These are phyloP conservation scores for Candida gigantensis DNA, from an alignment of 1,139 yeast genomes.

Conservation along the genomic window DNA sequence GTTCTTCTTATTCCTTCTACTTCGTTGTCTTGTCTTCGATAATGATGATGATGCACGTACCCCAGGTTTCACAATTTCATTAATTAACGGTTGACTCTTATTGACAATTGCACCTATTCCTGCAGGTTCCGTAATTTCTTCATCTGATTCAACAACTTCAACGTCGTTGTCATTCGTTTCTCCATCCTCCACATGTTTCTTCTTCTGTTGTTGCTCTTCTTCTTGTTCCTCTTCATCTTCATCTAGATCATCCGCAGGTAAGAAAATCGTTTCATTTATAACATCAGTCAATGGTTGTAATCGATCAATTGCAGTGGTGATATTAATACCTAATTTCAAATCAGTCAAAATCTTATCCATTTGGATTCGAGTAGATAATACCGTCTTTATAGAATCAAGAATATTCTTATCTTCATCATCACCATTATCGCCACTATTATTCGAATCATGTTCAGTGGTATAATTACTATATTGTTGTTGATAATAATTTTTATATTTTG, in stretches of 20 bases:
- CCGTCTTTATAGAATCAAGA: conserved; percentile 38
- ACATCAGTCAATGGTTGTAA: conserved; percentile 57
- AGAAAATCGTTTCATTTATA: conserved; percentile 48
- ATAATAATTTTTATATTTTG: conserved; percentile 24
- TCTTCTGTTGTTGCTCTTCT: conserved; percentile 13
- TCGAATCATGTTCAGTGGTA: conserved; percentile 12
- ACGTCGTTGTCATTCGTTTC: too few species aligned
- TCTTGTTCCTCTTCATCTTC: conserved; percentile 26
- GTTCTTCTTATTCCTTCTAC: conserved; percentile 6
- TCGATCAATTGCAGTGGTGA: conserved; percentile 55
- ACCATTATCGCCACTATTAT: conserved; percentile 24
- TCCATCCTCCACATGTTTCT: too few species aligned
- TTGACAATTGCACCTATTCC: conserved; percentile 55
- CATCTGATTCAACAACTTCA: too few species aligned
- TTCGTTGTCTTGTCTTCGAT: conserved; percentile 12
- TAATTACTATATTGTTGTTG: conserved; percentile 8
- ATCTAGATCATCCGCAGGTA: conserved; percentile 48
- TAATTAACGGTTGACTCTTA: conserved; percentile 49
- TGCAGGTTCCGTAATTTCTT: conserved; percentile 49
- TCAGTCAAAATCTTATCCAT: conserved; percentile 53
- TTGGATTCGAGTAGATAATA: conserved; percentile 46
- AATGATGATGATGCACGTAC: conserved; percentile 2
- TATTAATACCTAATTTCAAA: conserved; percentile 51
- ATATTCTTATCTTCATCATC: conserved; percentile 28
- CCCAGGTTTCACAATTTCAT: conserved; percentile 52